A percentile compares a stretch with the other conserved stretches of the same genome.
Evolutionary conservation across 1,284 basidiomycete genomes (phyloP).

Genomic region (Rugosomyces carneus): DNA sequence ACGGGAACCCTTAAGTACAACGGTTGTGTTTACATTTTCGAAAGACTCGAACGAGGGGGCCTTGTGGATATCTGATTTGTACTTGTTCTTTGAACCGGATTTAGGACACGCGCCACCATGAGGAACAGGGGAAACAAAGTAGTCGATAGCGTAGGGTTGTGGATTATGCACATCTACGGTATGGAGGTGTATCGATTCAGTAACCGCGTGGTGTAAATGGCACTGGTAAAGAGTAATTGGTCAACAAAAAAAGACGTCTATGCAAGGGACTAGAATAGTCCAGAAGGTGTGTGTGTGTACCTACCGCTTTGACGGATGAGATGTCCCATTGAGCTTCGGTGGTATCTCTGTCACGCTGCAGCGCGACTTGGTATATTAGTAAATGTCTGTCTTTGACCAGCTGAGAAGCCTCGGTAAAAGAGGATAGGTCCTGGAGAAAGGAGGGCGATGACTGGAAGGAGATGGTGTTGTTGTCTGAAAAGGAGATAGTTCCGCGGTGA

Average conservation of each 20-base stretch:
- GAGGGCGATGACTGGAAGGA: slow-evolving; percentile 35
- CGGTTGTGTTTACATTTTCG: slow-evolving; percentile 46
- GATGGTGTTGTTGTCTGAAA: slow-evolving; percentile 11
- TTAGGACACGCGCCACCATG: slow-evolving; percentile 59
- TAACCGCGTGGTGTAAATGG: slow-evolving; percentile 45
- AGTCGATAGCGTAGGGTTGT: slow-evolving; percentile 58
- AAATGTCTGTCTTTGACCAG: slow-evolving; percentile 27
- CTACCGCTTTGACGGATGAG: slow-evolving; percentile 67
- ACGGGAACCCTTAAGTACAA: slow-evolving; percentile 40
- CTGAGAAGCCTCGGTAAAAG: slow-evolving; percentile 35
- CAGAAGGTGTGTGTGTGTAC: slow-evolving; percentile 25
- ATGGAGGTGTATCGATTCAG: slow-evolving; percentile 58
- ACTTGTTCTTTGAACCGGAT: slow-evolving; percentile 25
- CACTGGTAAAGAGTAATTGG: slow-evolving; percentile 36
- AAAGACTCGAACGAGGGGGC: slow-evolving; percentile 24
- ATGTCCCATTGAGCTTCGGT: slow-evolving; percentile 51
- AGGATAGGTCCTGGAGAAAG: slow-evolving; percentile 36
- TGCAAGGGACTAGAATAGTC: slow-evolving; percentile 19
- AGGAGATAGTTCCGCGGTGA: slow-evolving; percentile 27
- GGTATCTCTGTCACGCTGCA: slow-evolving; percentile 47
- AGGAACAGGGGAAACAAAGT: slow-evolving; percentile 61
- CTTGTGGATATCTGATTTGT: not conserved
- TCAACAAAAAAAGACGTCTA: slow-evolving; percentile 2
- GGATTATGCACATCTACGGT: slow-evolving; percentile 32
- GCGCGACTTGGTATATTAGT: slow-evolving; percentile 69